phyloP scores from a whole-genome alignment of 192 early-diverging fungal genomes.

The Backusella sp. region DNA sequence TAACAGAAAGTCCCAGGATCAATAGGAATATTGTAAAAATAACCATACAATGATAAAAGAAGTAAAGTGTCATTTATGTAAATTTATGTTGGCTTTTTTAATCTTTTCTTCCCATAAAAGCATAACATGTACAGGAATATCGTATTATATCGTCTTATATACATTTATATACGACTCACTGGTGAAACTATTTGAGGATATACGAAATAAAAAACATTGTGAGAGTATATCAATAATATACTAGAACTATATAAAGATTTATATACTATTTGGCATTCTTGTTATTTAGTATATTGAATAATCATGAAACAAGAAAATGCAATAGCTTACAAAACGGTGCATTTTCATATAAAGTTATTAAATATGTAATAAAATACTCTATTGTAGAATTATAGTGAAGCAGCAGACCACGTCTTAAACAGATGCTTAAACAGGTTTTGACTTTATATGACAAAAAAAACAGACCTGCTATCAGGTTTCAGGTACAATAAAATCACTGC shows the following conservation, averaged over 20 bases:
- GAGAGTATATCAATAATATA: neutral
- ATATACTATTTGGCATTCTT: no score
- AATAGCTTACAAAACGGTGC: neutral
- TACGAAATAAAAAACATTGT: neutral
- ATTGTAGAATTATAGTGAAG: neutral
- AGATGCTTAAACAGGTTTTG: neutral
- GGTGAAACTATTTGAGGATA: neutral
- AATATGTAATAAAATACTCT: neutral
- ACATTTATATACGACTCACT: neutral
- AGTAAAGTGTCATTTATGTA: constrained; percentile 1
- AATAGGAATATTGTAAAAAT: neutral
- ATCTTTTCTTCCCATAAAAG: neutral
- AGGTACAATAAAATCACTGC: neutral
- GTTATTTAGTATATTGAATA: neutral
- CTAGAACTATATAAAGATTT: no score
- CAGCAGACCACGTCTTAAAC: neutral
- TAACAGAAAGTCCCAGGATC: neutral
- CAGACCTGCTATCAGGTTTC: neutral
- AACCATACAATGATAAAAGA: neutral
- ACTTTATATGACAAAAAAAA: neutral
- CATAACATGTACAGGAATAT: neutral
- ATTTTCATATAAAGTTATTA: neutral
- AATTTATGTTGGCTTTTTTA: neutral
- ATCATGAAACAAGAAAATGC: neutral
- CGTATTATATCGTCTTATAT: neutral